These are phyloP conservation scores for Blastobotrys arbuscula DNA, from an alignment of 1,139 yeast species.

Conservation along the genomic window DNA sequence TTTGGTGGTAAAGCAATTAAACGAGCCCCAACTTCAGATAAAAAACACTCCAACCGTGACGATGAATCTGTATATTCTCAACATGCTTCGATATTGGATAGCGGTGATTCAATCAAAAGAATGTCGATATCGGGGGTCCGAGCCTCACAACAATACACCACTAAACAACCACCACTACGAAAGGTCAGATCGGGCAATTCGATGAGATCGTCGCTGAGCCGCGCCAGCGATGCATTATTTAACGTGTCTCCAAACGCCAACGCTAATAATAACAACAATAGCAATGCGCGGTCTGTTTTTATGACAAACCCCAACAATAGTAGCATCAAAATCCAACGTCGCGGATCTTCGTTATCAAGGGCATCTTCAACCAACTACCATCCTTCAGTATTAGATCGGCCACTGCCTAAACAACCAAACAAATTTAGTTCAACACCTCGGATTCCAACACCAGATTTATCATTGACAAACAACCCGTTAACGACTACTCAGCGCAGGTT, in stretches of 20 bases:
- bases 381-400: neutral
- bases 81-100: neutral
- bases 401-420: constrained; percentile 4
- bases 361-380: neutral
- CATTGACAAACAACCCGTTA: neutral
- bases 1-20: neutral
- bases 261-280: neutral
- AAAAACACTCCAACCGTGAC: no score
- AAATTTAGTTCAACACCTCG: neutral
- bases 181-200: neutral
- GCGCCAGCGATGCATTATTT: neutral
- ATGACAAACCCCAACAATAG: no score
- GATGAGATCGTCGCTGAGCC: neutral
- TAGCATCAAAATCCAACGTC: constrained; percentile 2
- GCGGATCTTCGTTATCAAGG: constrained; percentile 2
- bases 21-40: neutral
- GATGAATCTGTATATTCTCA: constrained; percentile 5
- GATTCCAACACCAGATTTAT: neutral
- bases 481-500: neutral
- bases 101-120: neutral
- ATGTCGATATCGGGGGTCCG: neutral
- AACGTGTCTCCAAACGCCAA: neutral
- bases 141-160: neutral
- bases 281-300: neutral
- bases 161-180: neutral